Evolutionary conservation across 1,284 basidiomycete genomes (phyloP), one percentile per base, ranked within the genome.

Genomic region (Moesziomyces aphidis): DNA sequence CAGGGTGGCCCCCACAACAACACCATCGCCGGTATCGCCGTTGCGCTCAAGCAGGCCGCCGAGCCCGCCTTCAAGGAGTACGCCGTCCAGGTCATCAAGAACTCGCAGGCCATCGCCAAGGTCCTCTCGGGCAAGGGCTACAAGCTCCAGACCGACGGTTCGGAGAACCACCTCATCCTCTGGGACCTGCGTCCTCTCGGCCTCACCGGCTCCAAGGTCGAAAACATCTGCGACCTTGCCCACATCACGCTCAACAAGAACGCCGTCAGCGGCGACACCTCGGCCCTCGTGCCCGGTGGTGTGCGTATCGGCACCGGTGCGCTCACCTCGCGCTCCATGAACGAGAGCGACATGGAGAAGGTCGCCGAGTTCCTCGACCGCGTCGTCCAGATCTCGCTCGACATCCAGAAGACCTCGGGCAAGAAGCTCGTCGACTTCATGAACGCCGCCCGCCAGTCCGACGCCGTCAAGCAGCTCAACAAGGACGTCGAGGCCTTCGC

Each of bases 1-100:
- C 97, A 99, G 88, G 97, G 97, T 87, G 97, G 97, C 55, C 97
- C 97, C 53, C 97, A 99, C 89, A 99, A 99, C 89, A 96, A 98
- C 88, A 95, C 97, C 77, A 99, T 99, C 71, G 96, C 96, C 56
- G 94, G 91, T 85, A 89, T 99, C 77, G 95, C 95, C 60, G 96
- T 95, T 22, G 89, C 97, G n/a, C 91, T 99, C 76, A 91, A 92
- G 85, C 97, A 99, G 86, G 97, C 91, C 44, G 89, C 92, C 75
- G 91, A 93, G 85, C 97, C 96, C 13, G 90, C 90, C 39, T 99
- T 93, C 90, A 93, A 93, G 87, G 87, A 88, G 28, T 99, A 99
- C 86, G 97, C 97, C 66, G 91, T 92, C 86, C 94, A 96, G 86
- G 94, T 99, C 84, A 92, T 98, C 79, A 88, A 90, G 75, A 84